These are phyloP conservation scores for Trametes cubensis DNA, from an alignment of 768 basidiomycete species.

Conservation along the genomic window DNA sequence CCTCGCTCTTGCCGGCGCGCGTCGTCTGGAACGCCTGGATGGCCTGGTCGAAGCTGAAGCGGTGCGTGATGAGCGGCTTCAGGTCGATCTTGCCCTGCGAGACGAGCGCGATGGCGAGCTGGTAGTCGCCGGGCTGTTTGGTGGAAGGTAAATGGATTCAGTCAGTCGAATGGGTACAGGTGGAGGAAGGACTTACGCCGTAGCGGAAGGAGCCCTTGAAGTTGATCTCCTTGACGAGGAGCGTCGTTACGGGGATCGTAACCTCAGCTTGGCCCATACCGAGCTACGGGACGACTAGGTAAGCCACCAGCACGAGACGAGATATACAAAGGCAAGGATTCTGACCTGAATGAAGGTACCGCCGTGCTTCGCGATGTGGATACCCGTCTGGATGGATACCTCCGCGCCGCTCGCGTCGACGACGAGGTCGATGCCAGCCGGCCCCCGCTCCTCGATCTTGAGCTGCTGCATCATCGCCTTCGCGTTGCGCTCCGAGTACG, in stretches of 20 bases:
- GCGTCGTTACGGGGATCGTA: conserved; percentile 66
- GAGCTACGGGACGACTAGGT: conserved; percentile 49
- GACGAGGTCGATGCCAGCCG: conserved; percentile 77
- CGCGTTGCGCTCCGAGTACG: conserved; percentile 76
- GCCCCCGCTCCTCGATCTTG: conserved; percentile 71
- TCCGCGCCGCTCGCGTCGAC: conserved; percentile 94
- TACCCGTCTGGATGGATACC: conserved; percentile 85
- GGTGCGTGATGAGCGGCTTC: conserved; percentile 87
- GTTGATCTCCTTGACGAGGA: conserved; percentile 77
- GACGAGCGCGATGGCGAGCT: conserved; percentile 81
- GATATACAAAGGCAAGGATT: not conserved
- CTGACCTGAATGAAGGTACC: conserved; percentile 72
- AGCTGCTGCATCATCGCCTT: conserved; percentile 64
- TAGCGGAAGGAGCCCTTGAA: conserved; percentile 95
- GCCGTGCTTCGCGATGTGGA: conserved; percentile 74
- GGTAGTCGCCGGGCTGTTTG: conserved; percentile 78
- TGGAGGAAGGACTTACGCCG: conserved; percentile 51
- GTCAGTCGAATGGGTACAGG: too few relatives aligned
- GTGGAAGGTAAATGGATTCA: not conserved
- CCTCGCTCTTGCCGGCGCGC: conserved; percentile 74
- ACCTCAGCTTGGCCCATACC: conserved; percentile 86
- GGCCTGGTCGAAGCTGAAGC: conserved; percentile 81
- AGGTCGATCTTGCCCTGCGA: conserved; percentile 82
- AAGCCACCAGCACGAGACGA: not conserved
- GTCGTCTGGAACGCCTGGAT: conserved; percentile 82